phyloP scores from a whole-genome alignment of 352 stramenopile genomes.

The Phytophthora boehmeriae region DNA sequence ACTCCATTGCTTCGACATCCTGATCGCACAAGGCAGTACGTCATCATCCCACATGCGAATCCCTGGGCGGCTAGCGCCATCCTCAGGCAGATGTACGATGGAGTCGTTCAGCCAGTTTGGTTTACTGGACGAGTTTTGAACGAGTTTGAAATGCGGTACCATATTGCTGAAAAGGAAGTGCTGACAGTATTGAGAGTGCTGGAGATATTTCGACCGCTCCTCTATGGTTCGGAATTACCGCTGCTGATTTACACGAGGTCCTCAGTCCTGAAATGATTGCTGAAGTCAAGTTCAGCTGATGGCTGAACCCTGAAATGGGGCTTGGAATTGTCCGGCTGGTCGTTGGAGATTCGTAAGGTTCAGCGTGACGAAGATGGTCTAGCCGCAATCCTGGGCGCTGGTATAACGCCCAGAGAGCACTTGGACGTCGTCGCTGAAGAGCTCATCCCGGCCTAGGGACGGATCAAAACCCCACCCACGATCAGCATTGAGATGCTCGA shows the following conservation, averaged over 20 bases:
- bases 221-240: neutral
- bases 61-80: slow-evolving; percentile 4
- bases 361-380: neutral
- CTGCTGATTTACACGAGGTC: neutral
- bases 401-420: neutral
- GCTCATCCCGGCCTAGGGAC: neutral
- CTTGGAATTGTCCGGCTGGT: too few species aligned
- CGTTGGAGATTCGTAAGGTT: neutral
- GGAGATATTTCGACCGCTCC: neutral
- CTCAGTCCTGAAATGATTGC: neutral
- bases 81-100: neutral
- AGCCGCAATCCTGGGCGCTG: neutral
- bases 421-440: neutral
- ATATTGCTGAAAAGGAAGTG: neutral
- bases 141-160: neutral
- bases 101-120: neutral
- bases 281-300: neutral
- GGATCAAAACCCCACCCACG: neutral
- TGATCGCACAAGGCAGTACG: neutral
- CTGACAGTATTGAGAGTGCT: neutral
- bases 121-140: neutral
- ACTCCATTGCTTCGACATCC: neutral
- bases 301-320: neutral
- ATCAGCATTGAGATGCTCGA: neutral
- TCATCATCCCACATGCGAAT: slow-evolving; percentile 11